phyloP scores from a whole-genome alignment of 1,284 basidiomycete genomes.

The Inonotus hispidus region DNA sequence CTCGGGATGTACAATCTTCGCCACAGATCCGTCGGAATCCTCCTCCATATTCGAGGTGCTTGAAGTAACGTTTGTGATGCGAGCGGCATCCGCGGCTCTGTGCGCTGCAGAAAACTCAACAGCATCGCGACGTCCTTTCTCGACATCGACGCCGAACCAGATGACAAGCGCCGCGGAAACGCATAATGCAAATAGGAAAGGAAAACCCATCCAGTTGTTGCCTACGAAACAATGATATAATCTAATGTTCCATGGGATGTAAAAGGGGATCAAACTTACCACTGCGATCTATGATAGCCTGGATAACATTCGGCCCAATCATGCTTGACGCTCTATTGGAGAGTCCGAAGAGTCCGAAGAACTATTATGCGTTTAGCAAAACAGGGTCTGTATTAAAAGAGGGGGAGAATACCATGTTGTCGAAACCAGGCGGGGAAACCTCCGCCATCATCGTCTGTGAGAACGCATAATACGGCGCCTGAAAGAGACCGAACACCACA shows the following conservation, averaged over 20 bases:
- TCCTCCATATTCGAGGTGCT: neutral
- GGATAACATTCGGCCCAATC: slow-evolving; percentile 75
- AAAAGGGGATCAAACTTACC: slow-evolving; percentile 5
- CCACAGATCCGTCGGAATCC: neutral
- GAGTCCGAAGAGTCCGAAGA: slow-evolving; percentile 78
- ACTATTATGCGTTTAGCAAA: slow-evolving; percentile 33
- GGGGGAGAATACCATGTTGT: slow-evolving; percentile 58
- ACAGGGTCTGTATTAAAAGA: neutral
- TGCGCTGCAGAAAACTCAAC: slow-evolving; percentile 28
- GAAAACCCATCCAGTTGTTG: slow-evolving; percentile 78
- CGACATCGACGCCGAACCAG: slow-evolving; percentile 69
- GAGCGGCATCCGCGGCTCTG: slow-evolving; percentile 3
- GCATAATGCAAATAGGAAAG: slow-evolving; percentile 76
- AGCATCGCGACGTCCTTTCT: slow-evolving; percentile 63
- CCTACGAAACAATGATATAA: too few relatives aligned
- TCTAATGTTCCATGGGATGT: too few relatives aligned
- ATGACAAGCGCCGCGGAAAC: slow-evolving; percentile 58
- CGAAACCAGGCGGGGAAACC: slow-evolving; percentile 74
- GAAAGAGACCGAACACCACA: slow-evolving; percentile 76
- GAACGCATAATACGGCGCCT: slow-evolving; percentile 84
- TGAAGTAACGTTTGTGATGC: neutral
- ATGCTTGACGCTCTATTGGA: slow-evolving; percentile 79
- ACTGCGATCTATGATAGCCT: slow-evolving; percentile 68
- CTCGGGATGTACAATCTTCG: neutral
- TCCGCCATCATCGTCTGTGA: slow-evolving; percentile 87